Evolutionary conservation across 2,329 filamentous ascomycete genomes (phyloP).

Genomic region (Neonectria neomacrospora): DNA sequence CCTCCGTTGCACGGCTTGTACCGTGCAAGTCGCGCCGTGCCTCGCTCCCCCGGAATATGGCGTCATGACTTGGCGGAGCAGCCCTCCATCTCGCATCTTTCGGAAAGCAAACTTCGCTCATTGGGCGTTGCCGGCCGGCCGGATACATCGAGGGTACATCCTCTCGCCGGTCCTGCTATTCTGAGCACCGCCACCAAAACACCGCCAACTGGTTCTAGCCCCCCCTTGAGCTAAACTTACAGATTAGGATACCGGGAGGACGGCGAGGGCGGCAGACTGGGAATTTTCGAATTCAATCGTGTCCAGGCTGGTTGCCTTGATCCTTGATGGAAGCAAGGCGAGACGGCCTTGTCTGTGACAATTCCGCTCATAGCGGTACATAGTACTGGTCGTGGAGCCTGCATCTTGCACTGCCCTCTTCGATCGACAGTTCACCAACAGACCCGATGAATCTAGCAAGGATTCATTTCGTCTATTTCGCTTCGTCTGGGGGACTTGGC

Average conservation of each 20-base stretch:
- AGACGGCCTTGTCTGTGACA: neutral
- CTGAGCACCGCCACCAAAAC: constrained; percentile 26
- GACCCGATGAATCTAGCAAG: neutral
- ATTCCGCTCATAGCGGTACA: constrained; percentile 3
- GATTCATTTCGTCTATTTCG: constrained; percentile 22
- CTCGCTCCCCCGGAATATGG: constrained; percentile 2
- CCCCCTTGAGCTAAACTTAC: constrained; percentile 14
- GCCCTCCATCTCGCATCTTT: neutral
- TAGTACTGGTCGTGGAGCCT: neutral
- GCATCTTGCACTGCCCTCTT: constrained; percentile 2
- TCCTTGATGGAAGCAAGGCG: constrained; percentile 1
- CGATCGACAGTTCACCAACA: neutral
- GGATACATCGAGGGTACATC: constrained; percentile 15
- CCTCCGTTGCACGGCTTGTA: constrained; percentile 16
- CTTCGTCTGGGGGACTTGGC: constrained; percentile 16
- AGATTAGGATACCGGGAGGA: neutral
- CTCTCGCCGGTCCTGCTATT: constrained; percentile 16
- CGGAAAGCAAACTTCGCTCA: constrained; percentile 1
- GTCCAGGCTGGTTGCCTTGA: neutral
- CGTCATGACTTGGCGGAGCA: constrained; percentile 5
- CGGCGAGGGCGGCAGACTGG: neutral
- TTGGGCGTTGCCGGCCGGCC: constrained; percentile 1
- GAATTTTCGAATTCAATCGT: constrained; percentile 3
- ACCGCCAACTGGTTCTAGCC: constrained; percentile 17
- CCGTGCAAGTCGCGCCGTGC: constrained; percentile 11